phyloP scores from a whole-genome alignment of 495 filamentous ascomycete species.

The Hypoxylon fragiforme region DNA sequence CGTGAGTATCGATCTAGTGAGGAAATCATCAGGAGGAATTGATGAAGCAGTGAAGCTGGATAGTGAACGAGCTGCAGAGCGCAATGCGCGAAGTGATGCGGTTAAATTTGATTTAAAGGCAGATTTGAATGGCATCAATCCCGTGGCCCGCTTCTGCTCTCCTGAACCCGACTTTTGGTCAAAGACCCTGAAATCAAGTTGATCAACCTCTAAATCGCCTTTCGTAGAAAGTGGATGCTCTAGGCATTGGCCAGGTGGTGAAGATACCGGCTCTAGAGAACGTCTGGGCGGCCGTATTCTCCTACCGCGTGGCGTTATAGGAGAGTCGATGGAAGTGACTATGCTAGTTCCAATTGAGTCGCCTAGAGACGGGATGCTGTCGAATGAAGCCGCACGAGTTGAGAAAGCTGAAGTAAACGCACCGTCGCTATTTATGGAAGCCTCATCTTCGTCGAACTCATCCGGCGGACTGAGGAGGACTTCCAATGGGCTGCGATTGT shows the following conservation, averaged over 20 bases:
- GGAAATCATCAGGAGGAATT: conserved; percentile 82
- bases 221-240: conserved; percentile 51
- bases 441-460: conserved; percentile 51
- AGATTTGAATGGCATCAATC: conserved; percentile 47
- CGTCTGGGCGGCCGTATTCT: conserved; percentile 44
- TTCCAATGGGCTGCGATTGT: conserved; percentile 51
- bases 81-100: conserved; percentile 83
- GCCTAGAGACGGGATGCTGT: conserved; percentile 52
- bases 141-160: conserved; percentile 43
- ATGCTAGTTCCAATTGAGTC: conserved; percentile 46
- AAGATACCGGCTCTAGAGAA: conserved; percentile 49
- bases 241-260: conserved; percentile 43
- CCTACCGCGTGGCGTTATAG: conserved; percentile 40
- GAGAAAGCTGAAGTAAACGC: conserved; percentile 46
- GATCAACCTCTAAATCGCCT: conserved; percentile 41
- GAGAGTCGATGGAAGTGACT: conserved; percentile 46
- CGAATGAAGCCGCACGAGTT: conserved; percentile 49
- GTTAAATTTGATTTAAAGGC: conserved; percentile 94
- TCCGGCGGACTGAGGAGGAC: conserved; percentile 60
- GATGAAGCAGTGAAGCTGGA: conserved; percentile 73
- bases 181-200: conserved; percentile 53
- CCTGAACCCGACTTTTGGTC: conserved; percentile 26
- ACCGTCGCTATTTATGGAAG: conserved; percentile 48
- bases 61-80: conserved; percentile 81
- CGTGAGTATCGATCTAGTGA: conserved; percentile 81